Evolutionary conservation across 768 basidiomycete species (phyloP).

Genomic region (Boletus barrowsii): DNA sequence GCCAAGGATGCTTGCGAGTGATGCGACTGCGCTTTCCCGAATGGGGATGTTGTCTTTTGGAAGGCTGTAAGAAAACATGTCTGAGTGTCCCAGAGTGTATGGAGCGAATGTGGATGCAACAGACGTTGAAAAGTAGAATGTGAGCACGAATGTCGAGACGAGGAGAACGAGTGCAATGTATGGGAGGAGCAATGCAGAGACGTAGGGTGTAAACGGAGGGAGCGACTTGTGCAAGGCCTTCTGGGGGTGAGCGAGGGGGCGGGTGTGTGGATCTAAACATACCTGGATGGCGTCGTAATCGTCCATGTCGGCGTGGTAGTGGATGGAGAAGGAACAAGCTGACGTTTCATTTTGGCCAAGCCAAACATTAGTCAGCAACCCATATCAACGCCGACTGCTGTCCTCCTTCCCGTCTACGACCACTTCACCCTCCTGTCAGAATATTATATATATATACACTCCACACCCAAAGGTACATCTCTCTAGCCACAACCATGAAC

Average conservation of each 20-base stretch:
- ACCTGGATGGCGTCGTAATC: conserved; percentile 58
- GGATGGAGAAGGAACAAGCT: conserved; percentile 22
- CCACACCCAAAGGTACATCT: conserved; percentile 5
- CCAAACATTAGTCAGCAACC: conserved; percentile 66
- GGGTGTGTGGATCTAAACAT: conserved; percentile 12
- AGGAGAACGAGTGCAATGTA: conserved; percentile 74
- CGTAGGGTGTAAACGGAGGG: conserved; percentile 67
- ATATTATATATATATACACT: conserved; percentile 14
- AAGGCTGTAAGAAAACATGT: conserved; percentile 47
- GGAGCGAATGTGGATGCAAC: conserved; percentile 27
- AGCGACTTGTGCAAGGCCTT: conserved; percentile 63
- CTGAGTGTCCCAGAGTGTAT: conserved; percentile 2
- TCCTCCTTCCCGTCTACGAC: conserved; percentile 21
- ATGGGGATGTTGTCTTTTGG: conserved; percentile 66
- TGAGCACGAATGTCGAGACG: conserved; percentile 71
- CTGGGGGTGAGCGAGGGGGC: neutral
- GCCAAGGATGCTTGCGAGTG: conserved; percentile 71
- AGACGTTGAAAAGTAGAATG: conserved; percentile 89
- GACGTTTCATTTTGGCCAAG: conserved; percentile 38
- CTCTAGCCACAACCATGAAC: neutral
- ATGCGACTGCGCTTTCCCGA: conserved; percentile 68
- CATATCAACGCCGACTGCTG: conserved; percentile 37
- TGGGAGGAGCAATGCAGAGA: conserved; percentile 68
- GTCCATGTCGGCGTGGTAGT: conserved; percentile 38
- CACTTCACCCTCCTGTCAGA: neutral